Base-by-base conservation (phyloP, 1,284 basidiomycete species). In the Naganishia sp. region DNA sequence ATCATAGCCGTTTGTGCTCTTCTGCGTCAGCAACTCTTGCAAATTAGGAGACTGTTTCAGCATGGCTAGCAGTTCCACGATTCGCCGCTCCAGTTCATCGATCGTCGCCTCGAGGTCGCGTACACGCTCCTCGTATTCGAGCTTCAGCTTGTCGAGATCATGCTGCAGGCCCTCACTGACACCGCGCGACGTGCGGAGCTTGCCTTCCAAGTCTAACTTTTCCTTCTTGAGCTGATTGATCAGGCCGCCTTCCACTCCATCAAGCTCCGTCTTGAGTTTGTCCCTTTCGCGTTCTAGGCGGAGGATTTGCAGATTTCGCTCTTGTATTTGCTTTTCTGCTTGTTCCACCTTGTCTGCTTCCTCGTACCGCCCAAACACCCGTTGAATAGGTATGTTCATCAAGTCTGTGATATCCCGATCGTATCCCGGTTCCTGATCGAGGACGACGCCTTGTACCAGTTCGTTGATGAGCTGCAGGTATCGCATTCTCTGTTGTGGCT, bases 401-500 rank as follows among this genome's bases (percentile, higher is more conserved):
- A 94, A 86, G 56, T 88, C 85, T 67, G 92, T 90, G 32, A 93
- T 90, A 41, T 91, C 90, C 35, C 85, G 86, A 57, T 82, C 81
- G 47, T 83, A 77, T 42, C 83, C 82, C 57, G 93, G 84, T 78
- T 93, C 91, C 60, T 82, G 80, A 79, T 96, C 93, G 81, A 97
- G 86, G 28, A 98, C 94, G 52, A 99, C 87, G 72, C 94, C 90
- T 41, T 92, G 88, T 54, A 99, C 86, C 56, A 98, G 83, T n/a
- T 90, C 88, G 76, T 98, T 93, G 72, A 99, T 85, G 55, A 99
- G 85, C 79, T 94, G 92, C 79, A 91, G 97, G 79, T 94, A 92
- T 72, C 94, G 89, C 41, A 86, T 86, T 75, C 91, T 85, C 41
- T 88, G 85, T 41, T 90, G 88, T 17, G 67, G 66, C 31, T 76